Conservation (phyloP, 2,329 filamentous ascomycete genomes). For the Escovopsis weberi region DNA sequence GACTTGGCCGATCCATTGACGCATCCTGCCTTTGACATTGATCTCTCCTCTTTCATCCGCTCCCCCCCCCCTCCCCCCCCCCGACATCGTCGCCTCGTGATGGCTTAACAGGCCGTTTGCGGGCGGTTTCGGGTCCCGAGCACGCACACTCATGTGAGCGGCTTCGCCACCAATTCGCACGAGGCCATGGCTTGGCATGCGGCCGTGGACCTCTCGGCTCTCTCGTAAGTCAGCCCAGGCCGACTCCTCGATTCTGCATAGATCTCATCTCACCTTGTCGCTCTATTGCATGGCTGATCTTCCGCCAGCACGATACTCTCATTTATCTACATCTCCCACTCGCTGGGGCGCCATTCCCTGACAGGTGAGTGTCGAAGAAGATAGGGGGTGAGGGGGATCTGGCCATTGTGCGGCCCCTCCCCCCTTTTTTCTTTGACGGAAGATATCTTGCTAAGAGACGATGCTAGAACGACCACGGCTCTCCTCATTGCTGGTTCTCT, state of each 20-base stretch:
- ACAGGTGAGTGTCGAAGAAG: conserved; percentile 22
- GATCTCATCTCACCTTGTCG: not conserved
- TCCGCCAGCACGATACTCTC: conserved; percentile 28
- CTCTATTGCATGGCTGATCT: not conserved
- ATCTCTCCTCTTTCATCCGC: not conserved
- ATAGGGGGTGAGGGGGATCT: not conserved
- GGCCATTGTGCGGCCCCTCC: not conserved
- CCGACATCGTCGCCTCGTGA: not conserved
- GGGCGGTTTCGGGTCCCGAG: not conserved
- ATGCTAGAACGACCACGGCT: conserved; percentile 31
- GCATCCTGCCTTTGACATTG: no score
- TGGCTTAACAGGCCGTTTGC: not conserved
- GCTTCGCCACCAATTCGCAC: not conserved
- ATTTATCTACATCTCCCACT: conserved; percentile 33
- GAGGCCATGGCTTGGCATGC: conserved; percentile 4
- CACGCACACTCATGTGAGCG: no score
- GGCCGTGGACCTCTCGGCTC: conserved; percentile 4
- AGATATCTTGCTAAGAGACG: not conserved
- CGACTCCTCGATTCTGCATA: not conserved
- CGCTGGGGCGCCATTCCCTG: conserved; percentile 32
- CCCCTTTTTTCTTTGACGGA: not conserved
- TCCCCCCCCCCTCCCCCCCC: no score
- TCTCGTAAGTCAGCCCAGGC: conserved; percentile 1
- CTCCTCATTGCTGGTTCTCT: conserved; percentile 31
- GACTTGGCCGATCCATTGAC: no score